phyloP scores from a whole-genome alignment of 495 filamentous ascomycete genomes.

The Trichoderma reesei region DNA sequence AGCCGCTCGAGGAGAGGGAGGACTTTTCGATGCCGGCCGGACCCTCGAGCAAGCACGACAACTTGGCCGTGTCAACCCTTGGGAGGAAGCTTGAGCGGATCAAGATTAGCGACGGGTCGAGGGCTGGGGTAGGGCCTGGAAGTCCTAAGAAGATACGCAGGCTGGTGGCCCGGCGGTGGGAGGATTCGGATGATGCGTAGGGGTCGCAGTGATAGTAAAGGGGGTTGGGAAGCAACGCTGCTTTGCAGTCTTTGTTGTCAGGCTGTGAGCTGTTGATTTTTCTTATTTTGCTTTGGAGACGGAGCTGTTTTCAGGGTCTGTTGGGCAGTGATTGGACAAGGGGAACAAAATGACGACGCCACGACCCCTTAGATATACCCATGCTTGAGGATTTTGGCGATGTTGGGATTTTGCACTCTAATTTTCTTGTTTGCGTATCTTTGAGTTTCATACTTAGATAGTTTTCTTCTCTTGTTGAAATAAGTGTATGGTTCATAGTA shows the following conservation, averaged over 20 bases:
- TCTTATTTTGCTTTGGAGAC: too few relatives aligned
- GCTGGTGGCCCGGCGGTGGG: slow-evolving; percentile 17
- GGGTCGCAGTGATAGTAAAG: too few relatives aligned
- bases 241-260: too few relatives aligned
- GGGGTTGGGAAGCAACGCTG: too few relatives aligned
- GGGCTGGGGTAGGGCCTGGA: neutral
- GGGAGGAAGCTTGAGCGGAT: slow-evolving; percentile 21
- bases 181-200: slow-evolving; percentile 6
- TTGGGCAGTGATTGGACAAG: neutral
- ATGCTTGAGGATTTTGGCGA: neutral
- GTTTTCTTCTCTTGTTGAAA: too few relatives aligned
- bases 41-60: neutral
- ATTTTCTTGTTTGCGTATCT: too few relatives aligned
- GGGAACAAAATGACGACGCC: neutral
- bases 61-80: slow-evolving; percentile 15
- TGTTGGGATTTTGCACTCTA: too few relatives aligned
- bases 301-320: too few relatives aligned
- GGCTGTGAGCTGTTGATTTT: too few relatives aligned
- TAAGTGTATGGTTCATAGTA: neutral
- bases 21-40: slow-evolving; percentile 17
- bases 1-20: slow-evolving; percentile 34
- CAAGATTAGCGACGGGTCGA: slow-evolving; percentile 15
- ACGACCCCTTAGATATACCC: neutral
- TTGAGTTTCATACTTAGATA: too few relatives aligned
- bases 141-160: slow-evolving; percentile 20